A percentile compares a stretch with the other conserved stretches of the same genome.
Evolutionary conservation across 768 basidiomycete species (phyloP).

Genomic region (Boletus rex-veris): DNA sequence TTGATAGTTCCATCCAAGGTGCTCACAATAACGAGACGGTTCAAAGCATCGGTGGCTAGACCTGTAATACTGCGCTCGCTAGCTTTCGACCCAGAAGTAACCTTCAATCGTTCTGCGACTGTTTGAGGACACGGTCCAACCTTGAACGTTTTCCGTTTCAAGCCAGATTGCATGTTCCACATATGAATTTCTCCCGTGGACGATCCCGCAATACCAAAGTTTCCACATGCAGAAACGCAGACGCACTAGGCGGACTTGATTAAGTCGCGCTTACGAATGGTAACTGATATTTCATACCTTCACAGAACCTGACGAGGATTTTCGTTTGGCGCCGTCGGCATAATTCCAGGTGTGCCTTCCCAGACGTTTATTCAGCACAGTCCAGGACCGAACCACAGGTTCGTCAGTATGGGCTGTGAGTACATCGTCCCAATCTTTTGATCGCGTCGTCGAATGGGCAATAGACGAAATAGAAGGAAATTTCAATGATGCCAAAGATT

Average conservation of each 20-base stretch:
- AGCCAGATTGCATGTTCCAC: slow-evolving; percentile 98
- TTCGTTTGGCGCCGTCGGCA: slow-evolving; percentile 44
- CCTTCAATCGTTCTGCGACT: slow-evolving; percentile 42
- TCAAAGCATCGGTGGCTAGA: slow-evolving; percentile 81
- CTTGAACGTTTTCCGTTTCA: slow-evolving; percentile 73
- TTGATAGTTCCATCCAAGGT: slow-evolving; percentile 89
- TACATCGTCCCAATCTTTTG: slow-evolving; percentile 98
- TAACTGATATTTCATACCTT: slow-evolving; percentile 50
- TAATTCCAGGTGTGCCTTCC: slow-evolving; percentile 74
- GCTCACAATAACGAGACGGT: slow-evolving; percentile 73
- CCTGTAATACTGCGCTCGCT: slow-evolving; percentile 69
- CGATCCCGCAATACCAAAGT: slow-evolving; percentile 85
- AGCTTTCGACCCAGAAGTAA: slow-evolving; percentile 37
- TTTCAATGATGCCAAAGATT: slow-evolving; percentile 79
- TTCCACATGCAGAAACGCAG: slow-evolving; percentile 91
- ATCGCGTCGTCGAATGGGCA: slow-evolving; percentile 71
- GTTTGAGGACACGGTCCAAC: slow-evolving; percentile 63
- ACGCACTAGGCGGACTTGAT: slow-evolving; percentile 51
- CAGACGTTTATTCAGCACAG: slow-evolving; percentile 72
- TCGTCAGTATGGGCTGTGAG: slow-evolving; percentile 88
- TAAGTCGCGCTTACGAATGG: background rate
- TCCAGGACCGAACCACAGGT: slow-evolving; percentile 82
- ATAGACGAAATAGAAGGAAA: slow-evolving; percentile 77
- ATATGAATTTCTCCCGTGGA: slow-evolving; percentile 77
- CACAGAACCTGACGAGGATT: slow-evolving; percentile 55